phyloP scores from a whole-genome alignment of 805 yeast genomes.

The Lipomyces oligophaga region DNA sequence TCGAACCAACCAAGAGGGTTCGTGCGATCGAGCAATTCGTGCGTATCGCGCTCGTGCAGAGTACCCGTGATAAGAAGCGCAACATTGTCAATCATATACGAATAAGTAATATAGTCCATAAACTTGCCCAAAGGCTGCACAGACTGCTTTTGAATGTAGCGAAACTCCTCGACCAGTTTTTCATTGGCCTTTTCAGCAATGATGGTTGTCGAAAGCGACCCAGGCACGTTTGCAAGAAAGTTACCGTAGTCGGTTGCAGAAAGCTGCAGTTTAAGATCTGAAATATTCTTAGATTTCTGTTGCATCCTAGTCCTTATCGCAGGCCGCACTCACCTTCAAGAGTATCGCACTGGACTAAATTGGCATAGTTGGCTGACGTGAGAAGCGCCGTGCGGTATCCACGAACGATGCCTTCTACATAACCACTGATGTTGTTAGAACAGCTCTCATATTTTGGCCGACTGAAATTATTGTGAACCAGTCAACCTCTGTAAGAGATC shows the following conservation, averaged over 20 bases:
- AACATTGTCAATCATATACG: constrained; percentile 98
- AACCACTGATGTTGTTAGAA: constrained; percentile 58
- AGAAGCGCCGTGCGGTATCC: constrained; percentile 87
- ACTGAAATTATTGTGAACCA: too few species aligned
- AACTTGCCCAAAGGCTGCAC: constrained; percentile 75
- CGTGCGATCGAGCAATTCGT: constrained; percentile 83
- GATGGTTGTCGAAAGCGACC: constrained; percentile 79
- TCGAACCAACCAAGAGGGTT: constrained; percentile 99
- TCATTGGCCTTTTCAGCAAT: constrained; percentile 74
- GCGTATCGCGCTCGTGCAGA: constrained; percentile 85
- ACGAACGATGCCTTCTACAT: constrained; percentile 88
- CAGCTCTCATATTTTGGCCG: too few species aligned
- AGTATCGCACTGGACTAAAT: constrained; percentile 92
- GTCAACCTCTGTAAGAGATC: too few species aligned
- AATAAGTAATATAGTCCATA: constrained; percentile 88
- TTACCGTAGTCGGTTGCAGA: constrained; percentile 96
- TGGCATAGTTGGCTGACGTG: constrained; percentile 74
- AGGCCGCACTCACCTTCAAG: constrained; percentile 49
- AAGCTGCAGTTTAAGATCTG: constrained; percentile 84
- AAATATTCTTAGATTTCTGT: too few species aligned
- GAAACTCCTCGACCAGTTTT: constrained; percentile 77
- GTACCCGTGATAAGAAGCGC: constrained; percentile 96
- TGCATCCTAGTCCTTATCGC: too few species aligned
- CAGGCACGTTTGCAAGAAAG: constrained; percentile 75
- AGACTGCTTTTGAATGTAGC: constrained; percentile 78